Evolutionary conservation across 1,284 basidiomycete species (phyloP).

Genomic region (Ustilago xerochloae): DNA sequence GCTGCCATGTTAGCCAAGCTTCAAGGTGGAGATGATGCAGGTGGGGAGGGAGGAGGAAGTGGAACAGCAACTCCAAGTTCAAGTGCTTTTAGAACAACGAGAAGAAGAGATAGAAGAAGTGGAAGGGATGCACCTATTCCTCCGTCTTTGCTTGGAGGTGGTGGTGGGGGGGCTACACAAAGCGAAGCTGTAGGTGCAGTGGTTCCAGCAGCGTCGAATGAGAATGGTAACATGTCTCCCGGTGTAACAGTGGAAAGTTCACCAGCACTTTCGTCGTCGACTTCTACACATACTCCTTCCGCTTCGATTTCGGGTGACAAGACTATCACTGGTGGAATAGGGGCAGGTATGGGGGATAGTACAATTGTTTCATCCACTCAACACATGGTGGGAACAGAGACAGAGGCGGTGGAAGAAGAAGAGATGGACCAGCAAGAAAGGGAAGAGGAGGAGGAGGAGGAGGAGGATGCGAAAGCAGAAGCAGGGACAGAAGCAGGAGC

Average conservation of each 20-base stretch:
- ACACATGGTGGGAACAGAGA: not conserved
- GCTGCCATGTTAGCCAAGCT: constrained; percentile 63
- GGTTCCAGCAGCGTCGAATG: constrained; percentile 5
- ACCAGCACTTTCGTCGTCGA: constrained; percentile 9
- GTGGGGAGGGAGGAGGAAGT: not conserved
- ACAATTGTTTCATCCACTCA: constrained; percentile 4
- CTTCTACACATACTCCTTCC: constrained; percentile 17
- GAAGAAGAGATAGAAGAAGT: constrained; percentile 36
- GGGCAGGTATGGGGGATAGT: constrained; percentile 6
- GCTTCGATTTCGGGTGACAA: constrained; percentile 14
- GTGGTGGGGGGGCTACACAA: no score
- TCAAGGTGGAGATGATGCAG: constrained; percentile 53
- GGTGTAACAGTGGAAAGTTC: constrained; percentile 22
- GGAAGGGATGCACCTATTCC: constrained; percentile 23
- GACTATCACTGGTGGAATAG: no score
- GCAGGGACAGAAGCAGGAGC: not conserved
- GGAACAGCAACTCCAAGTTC: constrained; percentile 6
- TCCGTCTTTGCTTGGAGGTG: not conserved
- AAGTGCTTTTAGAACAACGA: constrained; percentile 34
- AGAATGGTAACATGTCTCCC: no score
- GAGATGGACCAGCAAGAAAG: constrained; percentile 10
- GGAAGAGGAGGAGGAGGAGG: constrained; percentile 2
- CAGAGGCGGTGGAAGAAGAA: constrained; percentile 1
- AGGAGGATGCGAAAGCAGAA: constrained; percentile 4
- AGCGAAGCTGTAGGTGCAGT: not conserved